Evolutionary conservation across 495 filamentous ascomycete genomes (phyloP).

Genomic region (Penicillium egyptiacum): DNA sequence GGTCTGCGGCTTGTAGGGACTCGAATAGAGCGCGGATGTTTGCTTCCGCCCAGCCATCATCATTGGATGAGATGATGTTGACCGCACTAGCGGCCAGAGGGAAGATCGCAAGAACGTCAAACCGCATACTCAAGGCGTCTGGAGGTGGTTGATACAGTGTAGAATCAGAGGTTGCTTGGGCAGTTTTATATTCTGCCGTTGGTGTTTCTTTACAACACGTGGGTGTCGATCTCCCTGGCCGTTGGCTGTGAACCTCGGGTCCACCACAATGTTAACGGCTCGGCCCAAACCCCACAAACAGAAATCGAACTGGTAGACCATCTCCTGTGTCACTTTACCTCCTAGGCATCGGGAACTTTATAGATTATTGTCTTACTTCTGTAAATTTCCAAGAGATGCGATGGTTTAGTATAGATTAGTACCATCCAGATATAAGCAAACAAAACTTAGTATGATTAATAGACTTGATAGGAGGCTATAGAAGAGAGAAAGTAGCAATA

Average conservation of each 20-base stretch:
- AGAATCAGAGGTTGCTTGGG: neutral
- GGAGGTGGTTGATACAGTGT: neutral
- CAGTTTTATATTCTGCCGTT: slow-evolving; percentile 1
- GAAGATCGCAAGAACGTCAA: slow-evolving; percentile 1
- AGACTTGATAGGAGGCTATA: no score
- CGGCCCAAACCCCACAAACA: neutral
- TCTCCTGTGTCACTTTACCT: neutral
- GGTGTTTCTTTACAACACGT: neutral
- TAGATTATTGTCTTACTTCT: no score
- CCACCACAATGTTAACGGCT: neutral
- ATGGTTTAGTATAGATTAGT: neutral
- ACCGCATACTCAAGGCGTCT: slow-evolving; percentile 11
- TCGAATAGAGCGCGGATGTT: slow-evolving; percentile 60
- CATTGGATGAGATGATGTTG: slow-evolving; percentile 65
- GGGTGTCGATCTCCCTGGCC: neutral
- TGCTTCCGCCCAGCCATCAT: slow-evolving; percentile 71
- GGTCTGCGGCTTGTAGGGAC: slow-evolving; percentile 50
- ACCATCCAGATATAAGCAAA: neutral
- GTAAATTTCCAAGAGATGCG: no score
- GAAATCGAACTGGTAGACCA: neutral
- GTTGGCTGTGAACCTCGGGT: neutral
- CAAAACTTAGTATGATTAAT: neutral
- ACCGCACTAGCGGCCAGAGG: slow-evolving; percentile 32
- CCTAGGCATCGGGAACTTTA: no score
- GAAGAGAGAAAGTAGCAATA: neutral